These are phyloP conservation scores for Penicillium sp. DNA, from an alignment of 2,329 filamentous ascomycete genomes.

Conservation along the genomic window DNA sequence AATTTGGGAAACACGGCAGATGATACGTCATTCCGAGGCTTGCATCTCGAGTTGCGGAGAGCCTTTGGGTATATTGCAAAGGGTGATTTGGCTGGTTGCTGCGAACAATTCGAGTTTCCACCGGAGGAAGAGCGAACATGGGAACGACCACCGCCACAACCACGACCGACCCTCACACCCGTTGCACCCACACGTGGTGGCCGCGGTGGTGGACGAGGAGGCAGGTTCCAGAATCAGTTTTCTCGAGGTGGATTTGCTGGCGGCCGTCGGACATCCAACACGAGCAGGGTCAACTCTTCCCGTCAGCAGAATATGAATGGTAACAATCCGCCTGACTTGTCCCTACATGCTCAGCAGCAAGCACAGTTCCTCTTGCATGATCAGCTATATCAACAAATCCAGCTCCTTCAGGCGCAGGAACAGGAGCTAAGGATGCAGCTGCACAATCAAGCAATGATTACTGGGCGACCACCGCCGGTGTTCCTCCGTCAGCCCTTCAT, in stretches of 20 bases:
- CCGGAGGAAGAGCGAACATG: conserved; percentile 68
- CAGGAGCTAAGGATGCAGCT: conserved; percentile 49
- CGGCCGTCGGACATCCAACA: conserved; percentile 57
- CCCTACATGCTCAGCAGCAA: conserved; percentile 44
- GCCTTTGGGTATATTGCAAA: conserved; percentile 81
- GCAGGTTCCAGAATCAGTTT: conserved; percentile 48
- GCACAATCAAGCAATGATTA: conserved; percentile 46
- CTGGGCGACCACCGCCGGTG: conserved; percentile 39
- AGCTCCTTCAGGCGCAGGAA: conserved; percentile 50
- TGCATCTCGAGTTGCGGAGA: conserved; percentile 83
- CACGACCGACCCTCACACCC: conserved; percentile 53
- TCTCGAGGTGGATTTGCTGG: conserved; percentile 48
- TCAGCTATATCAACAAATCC: conserved; percentile 50
- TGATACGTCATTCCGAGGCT: conserved; percentile 85
- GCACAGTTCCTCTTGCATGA: conserved; percentile 50
- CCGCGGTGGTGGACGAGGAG: conserved; percentile 50
- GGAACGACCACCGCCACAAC: conserved; percentile 56
- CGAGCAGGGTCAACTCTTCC: conserved; percentile 42
- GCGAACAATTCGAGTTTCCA: conserved; percentile 84
- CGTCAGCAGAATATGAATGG: conserved; percentile 39
- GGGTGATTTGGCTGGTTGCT: conserved; percentile 77
- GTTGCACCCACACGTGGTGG: conserved; percentile 46
- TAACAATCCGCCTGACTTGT: conserved; percentile 37
- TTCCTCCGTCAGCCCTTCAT: conserved; percentile 44
- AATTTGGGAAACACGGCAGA: conserved; percentile 97